Evolutionary conservation across 345 rosid genomes (phyloP).

Genomic region (Corymbia maculata): DNA sequence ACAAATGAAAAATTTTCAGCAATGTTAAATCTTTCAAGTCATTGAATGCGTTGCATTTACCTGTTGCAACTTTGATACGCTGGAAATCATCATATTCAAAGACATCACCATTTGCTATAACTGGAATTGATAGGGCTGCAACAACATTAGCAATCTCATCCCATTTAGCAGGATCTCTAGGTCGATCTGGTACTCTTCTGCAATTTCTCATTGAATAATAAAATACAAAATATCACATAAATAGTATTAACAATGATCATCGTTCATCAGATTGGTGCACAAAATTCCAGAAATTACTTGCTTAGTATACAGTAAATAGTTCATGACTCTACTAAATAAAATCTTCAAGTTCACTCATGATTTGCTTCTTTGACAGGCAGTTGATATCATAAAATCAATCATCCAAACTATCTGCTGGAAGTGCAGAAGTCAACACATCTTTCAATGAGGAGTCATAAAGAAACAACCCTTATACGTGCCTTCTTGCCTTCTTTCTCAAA

Average conservation of each 20-base stretch:
- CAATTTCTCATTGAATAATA: conserved; percentile 9
- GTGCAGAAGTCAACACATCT: not conserved
- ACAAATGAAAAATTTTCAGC: not conserved
- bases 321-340: not conserved
- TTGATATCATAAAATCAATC: not conserved
- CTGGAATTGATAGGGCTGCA: conserved; percentile 76
- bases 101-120: conserved; percentile 93
- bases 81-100: conserved; percentile 69
- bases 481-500: not conserved
- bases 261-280: not conserved
- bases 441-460: not conserved
- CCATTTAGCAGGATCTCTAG: conserved; percentile 97
- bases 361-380: not conserved
- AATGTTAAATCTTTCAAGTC: not conserved
- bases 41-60: conserved; percentile 14
- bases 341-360: not conserved
- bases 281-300: not conserved
- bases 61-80: conserved; percentile 64
- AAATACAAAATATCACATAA: not conserved
- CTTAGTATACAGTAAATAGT: not conserved
- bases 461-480: not conserved
- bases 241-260: not conserved
- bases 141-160: conserved; percentile 77
- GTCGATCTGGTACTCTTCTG: conserved; percentile 81
- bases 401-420: not conserved